Conservation (phyloP, 2,329 filamentous ascomycete species). For the Epichloe bromicola region DNA sequence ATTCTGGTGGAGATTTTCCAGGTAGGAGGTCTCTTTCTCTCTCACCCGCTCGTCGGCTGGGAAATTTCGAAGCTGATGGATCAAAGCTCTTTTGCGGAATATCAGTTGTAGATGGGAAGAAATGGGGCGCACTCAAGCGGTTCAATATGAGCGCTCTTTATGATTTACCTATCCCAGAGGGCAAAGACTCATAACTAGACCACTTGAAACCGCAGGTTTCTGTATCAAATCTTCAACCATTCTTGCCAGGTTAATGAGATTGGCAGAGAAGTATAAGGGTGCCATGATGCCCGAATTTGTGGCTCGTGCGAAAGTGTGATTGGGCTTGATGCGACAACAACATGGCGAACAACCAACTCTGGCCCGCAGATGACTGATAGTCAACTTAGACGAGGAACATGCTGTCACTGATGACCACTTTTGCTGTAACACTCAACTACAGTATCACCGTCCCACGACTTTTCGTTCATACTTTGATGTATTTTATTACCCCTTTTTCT, state of each 20-base stretch:
- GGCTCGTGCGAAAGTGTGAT: too few species aligned
- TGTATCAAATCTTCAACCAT: background rate
- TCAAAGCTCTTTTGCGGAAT: conserved; percentile 60
- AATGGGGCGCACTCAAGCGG: conserved; percentile 62
- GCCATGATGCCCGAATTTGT: too few species aligned
- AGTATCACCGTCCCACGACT: too few species aligned
- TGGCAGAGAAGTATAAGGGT: background rate
- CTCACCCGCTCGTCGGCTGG: background rate
- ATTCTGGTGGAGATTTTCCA: conserved; percentile 72
- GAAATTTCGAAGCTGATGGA: background rate
- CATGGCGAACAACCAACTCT: too few species aligned
- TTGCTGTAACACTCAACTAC: too few species aligned
- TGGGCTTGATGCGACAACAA: too few species aligned
- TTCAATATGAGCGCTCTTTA: conserved; percentile 71
- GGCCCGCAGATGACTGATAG: too few species aligned
- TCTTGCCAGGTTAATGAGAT: background rate
- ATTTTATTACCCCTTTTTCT: too few species aligned
- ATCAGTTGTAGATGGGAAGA: conserved; percentile 56
- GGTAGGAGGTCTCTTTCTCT: conserved; percentile 33
- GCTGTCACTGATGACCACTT: too few species aligned
- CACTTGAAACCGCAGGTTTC: too few species aligned
- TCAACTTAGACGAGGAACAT: too few species aligned
- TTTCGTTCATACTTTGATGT: too few species aligned
- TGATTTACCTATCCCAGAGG: conserved; percentile 13
- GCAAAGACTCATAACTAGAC: background rate